Evolutionary conservation across 164 flowering plant genomes (phyloP), one percentile per base, ranked within the genome.

Genomic region (Chimonanthus praecox): DNA sequence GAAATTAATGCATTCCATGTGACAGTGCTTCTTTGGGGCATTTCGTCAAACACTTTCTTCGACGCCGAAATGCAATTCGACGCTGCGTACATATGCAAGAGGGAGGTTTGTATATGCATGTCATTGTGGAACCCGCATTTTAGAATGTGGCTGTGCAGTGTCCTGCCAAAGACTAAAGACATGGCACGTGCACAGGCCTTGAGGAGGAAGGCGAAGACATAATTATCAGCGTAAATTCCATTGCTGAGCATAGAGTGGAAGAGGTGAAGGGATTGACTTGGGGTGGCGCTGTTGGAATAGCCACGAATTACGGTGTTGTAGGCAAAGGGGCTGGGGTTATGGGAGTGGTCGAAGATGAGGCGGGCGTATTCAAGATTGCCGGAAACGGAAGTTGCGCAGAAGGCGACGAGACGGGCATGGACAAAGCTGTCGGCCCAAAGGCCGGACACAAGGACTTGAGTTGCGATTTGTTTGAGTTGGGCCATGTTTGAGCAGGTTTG

Each of bases 401-500:
- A 60, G 16, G 76, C 68, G 47, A 74, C 9, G 44, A 74, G 18
- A n/a, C 48, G 66, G n/a, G 58, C 20, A 44, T 20, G 44, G 46
- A 44, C 11, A 44, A 49, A 70, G 63, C 4, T 58, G 60, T 70
- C 60, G 48, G 2, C 2, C 63, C 50, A 46, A 43, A 75, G 74
- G 64, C 75, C 75, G 1, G 15, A 7, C 2, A 64, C 49, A 18
- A 76, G 58, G 49, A 68, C 73, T 5, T 61, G 75, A 4, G 75
- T 64, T 4, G 51, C 75, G 18, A 77, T 62, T 44, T 72, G 75
- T 58, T 78, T 79, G 71, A 84, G 78, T 20, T 79, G 74, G 49
- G 64, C 44, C 83, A 83, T 78, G 81, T 11, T 76, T 67, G 78
- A 58, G 80, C 87, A 84, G 72, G 74, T 74, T 10, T 84, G 83